A percentile compares a stretch with the other conserved stretches of the same genome.
Conservation (phyloP, 2,329 filamentous ascomycete genomes). For the Trichoderma sp. region DNA sequence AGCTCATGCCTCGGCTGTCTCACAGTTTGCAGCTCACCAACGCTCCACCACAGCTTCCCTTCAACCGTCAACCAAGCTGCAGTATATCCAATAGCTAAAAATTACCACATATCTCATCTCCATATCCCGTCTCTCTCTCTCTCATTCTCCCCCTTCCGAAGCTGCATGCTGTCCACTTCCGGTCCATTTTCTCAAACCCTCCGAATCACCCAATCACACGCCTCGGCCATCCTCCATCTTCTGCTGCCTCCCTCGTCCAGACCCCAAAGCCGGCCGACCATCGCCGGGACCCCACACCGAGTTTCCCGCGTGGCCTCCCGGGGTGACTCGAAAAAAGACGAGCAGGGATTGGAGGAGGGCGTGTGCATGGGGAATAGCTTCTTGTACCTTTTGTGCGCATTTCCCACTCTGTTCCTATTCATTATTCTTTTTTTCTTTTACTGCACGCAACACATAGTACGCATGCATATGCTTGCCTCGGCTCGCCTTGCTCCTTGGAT, state of each 20-base stretch:
- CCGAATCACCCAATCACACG: conserved; percentile 12
- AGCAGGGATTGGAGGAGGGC: background rate
- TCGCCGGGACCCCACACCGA: conserved; percentile 19
- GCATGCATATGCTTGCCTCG: background rate
- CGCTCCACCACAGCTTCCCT: background rate
- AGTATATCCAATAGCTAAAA: background rate
- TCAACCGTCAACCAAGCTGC: background rate
- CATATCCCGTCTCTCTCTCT: background rate
- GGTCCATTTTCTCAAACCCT: conserved; percentile 20
- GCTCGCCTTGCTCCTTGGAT: conserved; percentile 10
- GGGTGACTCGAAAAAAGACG: conserved; percentile 6
- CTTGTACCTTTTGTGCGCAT: background rate
- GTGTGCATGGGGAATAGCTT: conserved; percentile 2
- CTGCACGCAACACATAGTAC: background rate
- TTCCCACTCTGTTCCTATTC: background rate
- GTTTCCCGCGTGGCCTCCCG: conserved; percentile 25
- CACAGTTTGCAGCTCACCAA: background rate
- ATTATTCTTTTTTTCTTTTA: background rate
- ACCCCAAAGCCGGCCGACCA: background rate
- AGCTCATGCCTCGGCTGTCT: background rate
- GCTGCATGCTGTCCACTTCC: background rate
- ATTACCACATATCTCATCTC: background rate
- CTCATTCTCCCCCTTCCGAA: background rate
- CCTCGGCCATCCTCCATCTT: background rate
- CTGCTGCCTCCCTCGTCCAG: background rate